phyloP scores from a whole-genome alignment of 1,284 basidiomycete species.

The Leccinum subrobustum region DNA sequence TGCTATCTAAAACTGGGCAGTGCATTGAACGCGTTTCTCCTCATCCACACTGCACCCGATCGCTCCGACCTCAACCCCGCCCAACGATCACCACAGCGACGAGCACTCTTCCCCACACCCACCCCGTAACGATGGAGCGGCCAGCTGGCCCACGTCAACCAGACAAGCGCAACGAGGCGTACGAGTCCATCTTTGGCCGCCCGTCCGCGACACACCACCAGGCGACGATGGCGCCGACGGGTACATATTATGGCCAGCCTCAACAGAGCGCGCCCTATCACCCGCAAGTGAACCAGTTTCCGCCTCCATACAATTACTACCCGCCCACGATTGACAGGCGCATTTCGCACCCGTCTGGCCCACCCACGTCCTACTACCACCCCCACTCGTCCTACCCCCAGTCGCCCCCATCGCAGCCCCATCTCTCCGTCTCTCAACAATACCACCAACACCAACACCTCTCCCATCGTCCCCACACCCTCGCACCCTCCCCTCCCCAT shows the following conservation, averaged over 20 bases:
- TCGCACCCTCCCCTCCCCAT: conserved; percentile 41
- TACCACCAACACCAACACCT: conserved; percentile 27
- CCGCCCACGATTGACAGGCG: conserved; percentile 29
- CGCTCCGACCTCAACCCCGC: conserved; percentile 3
- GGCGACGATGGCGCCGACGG: conserved; percentile 19
- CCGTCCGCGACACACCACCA: conserved; percentile 60
- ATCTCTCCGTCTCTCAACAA: conserved; percentile 20
- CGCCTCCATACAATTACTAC: conserved; percentile 28
- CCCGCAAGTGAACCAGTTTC: conserved; percentile 24
- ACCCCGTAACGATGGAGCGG: conserved; percentile 51
- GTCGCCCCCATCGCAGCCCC: conserved; percentile 26
- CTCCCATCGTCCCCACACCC: conserved; percentile 31
- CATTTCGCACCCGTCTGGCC: conserved; percentile 32
- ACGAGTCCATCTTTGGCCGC: conserved; percentile 81
- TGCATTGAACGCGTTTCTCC: conserved; percentile 11
- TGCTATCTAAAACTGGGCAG: conserved; percentile 23
- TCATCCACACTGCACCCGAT: conserved; percentile 8
- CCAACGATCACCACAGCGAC: conserved; percentile 5
- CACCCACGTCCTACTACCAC: conserved; percentile 30
- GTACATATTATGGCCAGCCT: conserved; percentile 23
- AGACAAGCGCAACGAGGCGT: conserved; percentile 74
- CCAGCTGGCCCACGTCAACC: conserved; percentile 69
- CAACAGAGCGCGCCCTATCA: conserved; percentile 18
- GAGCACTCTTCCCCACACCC: neutral
- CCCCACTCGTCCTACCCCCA: conserved; percentile 34